Conservation (phyloP, 169 alveolate species). For the Plasmodium malariae region DNA sequence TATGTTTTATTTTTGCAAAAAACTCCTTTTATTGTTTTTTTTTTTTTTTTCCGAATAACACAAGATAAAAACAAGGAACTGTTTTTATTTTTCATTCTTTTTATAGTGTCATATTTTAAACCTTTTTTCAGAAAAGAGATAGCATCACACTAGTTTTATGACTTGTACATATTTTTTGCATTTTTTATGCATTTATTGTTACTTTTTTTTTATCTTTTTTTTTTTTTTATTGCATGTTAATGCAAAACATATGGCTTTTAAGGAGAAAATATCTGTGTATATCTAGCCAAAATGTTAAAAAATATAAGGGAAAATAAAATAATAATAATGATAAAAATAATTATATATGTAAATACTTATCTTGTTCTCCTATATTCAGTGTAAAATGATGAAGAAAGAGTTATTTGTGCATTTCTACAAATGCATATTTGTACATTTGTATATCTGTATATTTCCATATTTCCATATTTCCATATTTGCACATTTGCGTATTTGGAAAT, state of each 20-base stretch:
- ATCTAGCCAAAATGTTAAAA: constrained; percentile 23
- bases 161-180: neutral
- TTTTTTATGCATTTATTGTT: too few species aligned
- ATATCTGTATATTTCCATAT: neutral
- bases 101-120: neutral
- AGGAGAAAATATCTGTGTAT: constrained; percentile 9
- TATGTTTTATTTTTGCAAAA: too few species aligned
- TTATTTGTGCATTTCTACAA: neutral
- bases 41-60: too few species aligned
- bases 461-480: neutral
- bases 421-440: neutral
- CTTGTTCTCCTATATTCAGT: neutral
- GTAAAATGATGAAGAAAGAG: neutral
- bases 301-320: neutral
- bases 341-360: too few species aligned
- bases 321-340: too few species aligned
- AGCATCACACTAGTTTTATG: neutral
- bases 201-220: too few species aligned
- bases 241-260: neutral
- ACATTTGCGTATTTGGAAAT: too few species aligned
- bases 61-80: too few species aligned
- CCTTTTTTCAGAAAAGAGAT: neutral
- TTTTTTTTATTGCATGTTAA: neutral
- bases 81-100: neutral
- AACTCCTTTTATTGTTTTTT: too few species aligned